Evolutionary conservation across 2,329 filamentous ascomycete species (phyloP), one percentile per base, ranked within the genome.

Genomic region (Ascochyta koolunga): DNA sequence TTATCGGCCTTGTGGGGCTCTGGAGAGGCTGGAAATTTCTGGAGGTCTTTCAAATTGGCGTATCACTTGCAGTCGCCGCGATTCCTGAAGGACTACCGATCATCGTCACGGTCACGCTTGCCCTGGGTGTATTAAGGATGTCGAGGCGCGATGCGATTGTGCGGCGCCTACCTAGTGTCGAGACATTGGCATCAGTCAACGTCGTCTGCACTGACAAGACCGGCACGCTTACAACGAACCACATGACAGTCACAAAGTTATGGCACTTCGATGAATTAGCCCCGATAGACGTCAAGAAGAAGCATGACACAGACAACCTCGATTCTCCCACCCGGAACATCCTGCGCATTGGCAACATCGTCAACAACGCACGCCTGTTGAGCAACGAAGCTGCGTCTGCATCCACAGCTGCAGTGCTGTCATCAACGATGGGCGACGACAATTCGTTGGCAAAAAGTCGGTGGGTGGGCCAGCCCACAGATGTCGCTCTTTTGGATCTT

Each of bases 151-250:
- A 96, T 72, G 95, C 95, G 8, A 99, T 99, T 72, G 93, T 99
- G 56, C 89, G 95, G 63, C 89, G 90, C 70, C 89, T 99, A 77
- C 96, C 96, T 19, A 98, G 95, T 75, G 96, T 99, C 8, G 95
- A 99, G 74, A 99, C 95, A 0, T 79, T 99, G 5, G 96, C 96
- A 8, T 97, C 93, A n/a, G 95, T 99, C 54, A 99, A 98, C 68
- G 93, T 99, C n/a, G 91, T 99, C 6, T 99, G 96, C 79, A 97
- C 92, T 64, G 95, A 99, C 80, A 99, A 99, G 79, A 99, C 95
- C 37, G 88, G 93, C 27, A 99, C 95, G 1, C 79, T 99, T 56
- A 99, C 95, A 0, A 92, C 93, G 71, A 99, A 98, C 71, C 95
- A 99, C 72, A 98, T 99, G 95, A 96, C 95, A 0, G 92, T 92